These are phyloP conservation scores for Poterioochromonas sp. DNA, from an alignment of 352 stramenopile species.

Conservation along the genomic window DNA sequence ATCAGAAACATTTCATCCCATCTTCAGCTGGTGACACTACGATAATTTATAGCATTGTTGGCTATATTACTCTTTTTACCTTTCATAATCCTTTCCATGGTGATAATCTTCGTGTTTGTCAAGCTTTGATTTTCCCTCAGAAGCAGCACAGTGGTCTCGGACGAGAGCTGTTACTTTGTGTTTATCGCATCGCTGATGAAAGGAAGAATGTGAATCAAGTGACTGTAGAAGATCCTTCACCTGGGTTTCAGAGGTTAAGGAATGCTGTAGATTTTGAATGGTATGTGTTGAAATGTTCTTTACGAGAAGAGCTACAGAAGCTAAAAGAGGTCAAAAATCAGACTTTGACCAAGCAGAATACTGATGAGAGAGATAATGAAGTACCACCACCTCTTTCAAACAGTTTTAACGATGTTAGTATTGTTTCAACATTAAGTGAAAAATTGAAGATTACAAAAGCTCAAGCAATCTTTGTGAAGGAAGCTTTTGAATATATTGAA, in stretches of 20 bases:
- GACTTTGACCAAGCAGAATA: neutral
- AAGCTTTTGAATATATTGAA: too few relatives aligned
- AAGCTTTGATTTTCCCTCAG: slow-evolving; percentile 19
- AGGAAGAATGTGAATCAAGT: neutral
- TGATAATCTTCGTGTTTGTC: neutral
- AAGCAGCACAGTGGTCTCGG: neutral
- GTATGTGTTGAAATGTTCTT: neutral
- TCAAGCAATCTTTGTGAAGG: neutral
- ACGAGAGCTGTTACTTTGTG: neutral
- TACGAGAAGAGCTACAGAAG: neutral
- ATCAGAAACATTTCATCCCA: neutral
- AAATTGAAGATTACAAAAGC: neutral
- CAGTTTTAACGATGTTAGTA: too few relatives aligned
- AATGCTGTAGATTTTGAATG: slow-evolving; percentile 23
- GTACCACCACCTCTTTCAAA: too few relatives aligned
- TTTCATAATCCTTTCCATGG: slow-evolving; percentile 28
- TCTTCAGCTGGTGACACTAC: neutral
- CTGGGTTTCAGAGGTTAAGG: neutral
- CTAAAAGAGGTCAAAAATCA: neutral
- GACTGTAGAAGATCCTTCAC: slow-evolving; percentile 15
- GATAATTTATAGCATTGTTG: neutral
- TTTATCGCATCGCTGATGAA: neutral
- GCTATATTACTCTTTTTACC: slow-evolving; percentile 20
- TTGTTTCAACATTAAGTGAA: neutral
- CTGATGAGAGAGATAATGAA: neutral